These are phyloP conservation scores for Macrophomina pseudophaseolina DNA, from an alignment of 2,329 filamentous ascomycete genomes.

Conservation along the genomic window DNA sequence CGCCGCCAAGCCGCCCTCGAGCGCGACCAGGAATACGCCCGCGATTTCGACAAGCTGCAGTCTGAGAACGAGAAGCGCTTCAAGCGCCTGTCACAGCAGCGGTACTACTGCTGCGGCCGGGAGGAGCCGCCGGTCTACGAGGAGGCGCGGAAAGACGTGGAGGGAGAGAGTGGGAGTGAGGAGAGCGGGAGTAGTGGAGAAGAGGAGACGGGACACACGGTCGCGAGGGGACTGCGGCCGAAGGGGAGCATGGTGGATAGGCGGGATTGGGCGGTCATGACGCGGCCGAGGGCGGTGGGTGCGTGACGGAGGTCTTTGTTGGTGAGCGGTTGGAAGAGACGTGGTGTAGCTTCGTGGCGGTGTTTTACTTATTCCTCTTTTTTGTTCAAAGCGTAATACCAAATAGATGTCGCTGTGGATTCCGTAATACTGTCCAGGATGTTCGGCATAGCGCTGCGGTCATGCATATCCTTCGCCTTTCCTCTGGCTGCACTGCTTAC, in stretches of 20 bases:
- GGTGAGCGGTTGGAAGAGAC: neutral
- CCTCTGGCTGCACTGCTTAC: too few species aligned
- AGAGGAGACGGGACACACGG: neutral
- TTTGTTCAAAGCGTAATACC: too few species aligned
- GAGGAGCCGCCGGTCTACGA: neutral
- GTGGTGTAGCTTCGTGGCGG: too few species aligned
- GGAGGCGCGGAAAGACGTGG: neutral
- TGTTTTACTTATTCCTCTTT: too few species aligned
- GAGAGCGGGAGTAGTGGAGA: neutral
- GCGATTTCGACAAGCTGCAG: conserved; percentile 6
- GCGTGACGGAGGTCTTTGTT: neutral
- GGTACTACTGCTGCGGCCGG: neutral
- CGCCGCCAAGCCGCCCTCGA: conserved; percentile 13
- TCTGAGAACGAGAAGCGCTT: conserved; percentile 20
- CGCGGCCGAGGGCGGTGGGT: neutral
- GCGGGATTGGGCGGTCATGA: neutral
- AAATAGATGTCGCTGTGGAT: too few species aligned
- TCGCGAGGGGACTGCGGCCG: neutral
- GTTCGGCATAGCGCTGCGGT: too few species aligned
- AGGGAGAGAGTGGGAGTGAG: too few species aligned
- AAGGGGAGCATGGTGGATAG: conserved; percentile 10
- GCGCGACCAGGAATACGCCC: conserved; percentile 14
- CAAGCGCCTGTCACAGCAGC: neutral
- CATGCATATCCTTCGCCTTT: too few species aligned
- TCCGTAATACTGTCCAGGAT: too few species aligned